phyloP scores from a whole-genome alignment of 2,329 filamentous ascomycete genomes.

The Fusarium pseudocircinatum region DNA sequence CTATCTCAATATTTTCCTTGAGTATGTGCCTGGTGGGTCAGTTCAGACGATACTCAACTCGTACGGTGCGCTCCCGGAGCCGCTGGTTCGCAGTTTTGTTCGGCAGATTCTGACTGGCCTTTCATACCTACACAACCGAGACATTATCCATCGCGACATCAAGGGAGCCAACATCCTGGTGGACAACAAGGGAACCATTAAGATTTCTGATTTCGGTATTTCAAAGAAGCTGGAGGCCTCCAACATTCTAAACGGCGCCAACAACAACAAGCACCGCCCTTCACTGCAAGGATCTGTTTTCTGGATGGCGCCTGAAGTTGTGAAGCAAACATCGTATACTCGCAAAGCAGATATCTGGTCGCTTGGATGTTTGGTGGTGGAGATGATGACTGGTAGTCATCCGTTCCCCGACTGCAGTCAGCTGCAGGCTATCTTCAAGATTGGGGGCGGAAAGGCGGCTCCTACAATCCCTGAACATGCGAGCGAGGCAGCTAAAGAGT shows the following conservation, averaged over 20 bases:
- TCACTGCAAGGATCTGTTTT: constrained; percentile 97
- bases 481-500: constrained; percentile 83
- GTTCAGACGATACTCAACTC: constrained; percentile 99
- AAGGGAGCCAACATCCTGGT: constrained; percentile 99
- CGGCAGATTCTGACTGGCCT: constrained; percentile 93
- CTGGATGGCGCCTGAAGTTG: constrained; percentile 99
- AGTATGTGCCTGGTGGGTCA: constrained; percentile 96
- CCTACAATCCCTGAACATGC: constrained; percentile 90
- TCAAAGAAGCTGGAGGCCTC: constrained; percentile 96
- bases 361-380: constrained; percentile 92
- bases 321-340: constrained; percentile 97
- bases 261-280: constrained; percentile 73
- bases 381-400: constrained; percentile 98
- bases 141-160: constrained; percentile 99
- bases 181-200: constrained; percentile 98
- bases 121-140: constrained; percentile 90
- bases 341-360: constrained; percentile 99
- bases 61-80: constrained; percentile 93
- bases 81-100: constrained; percentile 94
- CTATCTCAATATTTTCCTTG: constrained; percentile 98
- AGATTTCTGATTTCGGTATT: constrained; percentile 99
- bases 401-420: constrained; percentile 98
- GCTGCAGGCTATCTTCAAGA: constrained; percentile 98
- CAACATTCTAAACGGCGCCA: constrained; percentile 77
- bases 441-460: constrained; percentile 85